These are phyloP conservation scores for Agrocybe praecox DNA, from an alignment of 768 basidiomycete species.

Conservation along the genomic window DNA sequence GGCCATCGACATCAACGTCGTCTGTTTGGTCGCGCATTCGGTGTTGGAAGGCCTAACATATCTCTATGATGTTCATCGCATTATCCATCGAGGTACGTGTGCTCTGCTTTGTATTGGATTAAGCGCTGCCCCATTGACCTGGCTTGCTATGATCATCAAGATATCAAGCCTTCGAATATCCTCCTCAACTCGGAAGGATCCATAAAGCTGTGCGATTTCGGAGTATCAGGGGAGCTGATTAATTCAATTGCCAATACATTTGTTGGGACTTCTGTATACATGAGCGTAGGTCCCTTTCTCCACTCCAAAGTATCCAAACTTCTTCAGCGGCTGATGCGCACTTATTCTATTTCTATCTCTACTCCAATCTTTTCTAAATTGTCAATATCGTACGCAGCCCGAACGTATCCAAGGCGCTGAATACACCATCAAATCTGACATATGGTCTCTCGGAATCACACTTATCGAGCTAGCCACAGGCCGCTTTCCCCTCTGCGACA, in stretches of 20 bases:
- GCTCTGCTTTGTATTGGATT: neutral
- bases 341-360: neutral
- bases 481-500: slow-evolving; percentile 92
- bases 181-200: slow-evolving; percentile 92
- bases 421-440: slow-evolving; percentile 98
- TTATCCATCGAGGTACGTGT: slow-evolving; percentile 92
- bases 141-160: slow-evolving; percentile 41
- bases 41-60: slow-evolving; percentile 96
- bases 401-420: slow-evolving; percentile 98
- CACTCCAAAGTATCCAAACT: no score
- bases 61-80: slow-evolving; percentile 94
- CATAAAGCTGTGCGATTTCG: slow-evolving; percentile 99
- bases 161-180: slow-evolving; percentile 99
- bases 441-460: slow-evolving; percentile 97
- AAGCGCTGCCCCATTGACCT: neutral
- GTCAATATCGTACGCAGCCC: slow-evolving; percentile 55
- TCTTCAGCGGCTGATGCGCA: no score
- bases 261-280: slow-evolving; percentile 98
- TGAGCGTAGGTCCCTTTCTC: slow-evolving; percentile 77
- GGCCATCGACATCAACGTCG: slow-evolving; percentile 87
- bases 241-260: slow-evolving; percentile 99
- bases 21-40: slow-evolving; percentile 91
- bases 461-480: slow-evolving; percentile 98
- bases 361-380: slow-evolving; percentile 2
- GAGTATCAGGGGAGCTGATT: slow-evolving; percentile 97